Percentiles rank a stretch among this genome's conserved stretches.
Evolutionary conservation across 345 rosid species (phyloP).

Genomic region (Bretschneidera sinensis): DNA sequence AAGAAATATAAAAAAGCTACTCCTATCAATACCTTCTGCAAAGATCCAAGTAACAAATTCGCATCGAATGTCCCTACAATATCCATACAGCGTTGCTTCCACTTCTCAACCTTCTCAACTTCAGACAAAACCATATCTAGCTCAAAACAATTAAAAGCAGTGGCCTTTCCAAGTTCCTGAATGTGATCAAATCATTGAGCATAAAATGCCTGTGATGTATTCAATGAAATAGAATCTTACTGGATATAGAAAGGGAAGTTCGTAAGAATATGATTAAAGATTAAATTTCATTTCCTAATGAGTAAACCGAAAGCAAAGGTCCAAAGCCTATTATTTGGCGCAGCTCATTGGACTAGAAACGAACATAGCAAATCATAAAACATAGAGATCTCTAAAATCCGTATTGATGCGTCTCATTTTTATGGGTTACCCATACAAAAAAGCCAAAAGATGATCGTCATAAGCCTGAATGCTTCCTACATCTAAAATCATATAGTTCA

Average conservation of each 20-base stretch:
- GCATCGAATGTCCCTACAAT: constrained; percentile 27
- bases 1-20: background rate
- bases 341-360: no score
- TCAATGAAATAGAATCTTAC: background rate
- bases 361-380: background rate
- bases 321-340: no score
- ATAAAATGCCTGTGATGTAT: background rate
- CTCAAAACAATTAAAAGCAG: constrained; percentile 50
- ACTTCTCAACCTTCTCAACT: constrained; percentile 51
- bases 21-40: constrained; percentile 39
- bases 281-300: background rate
- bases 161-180: constrained; percentile 47
- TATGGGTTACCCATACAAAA: background rate
- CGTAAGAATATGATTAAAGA: background rate
- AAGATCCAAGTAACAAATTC: constrained; percentile 28
- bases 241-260: no score
- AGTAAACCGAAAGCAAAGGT: no score
- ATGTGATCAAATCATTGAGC: constrained; percentile 9
- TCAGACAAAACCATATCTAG: constrained; percentile 43
- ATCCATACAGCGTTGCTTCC: constrained; percentile 44
- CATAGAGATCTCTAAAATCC: background rate
- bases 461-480: background rate
- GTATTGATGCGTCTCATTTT: background rate
- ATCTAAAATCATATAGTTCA: background rate
- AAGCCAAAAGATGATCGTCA: background rate